Evolutionary conservation across 805 yeast species (phyloP).

Genomic region (Kodamaea laetipori): DNA sequence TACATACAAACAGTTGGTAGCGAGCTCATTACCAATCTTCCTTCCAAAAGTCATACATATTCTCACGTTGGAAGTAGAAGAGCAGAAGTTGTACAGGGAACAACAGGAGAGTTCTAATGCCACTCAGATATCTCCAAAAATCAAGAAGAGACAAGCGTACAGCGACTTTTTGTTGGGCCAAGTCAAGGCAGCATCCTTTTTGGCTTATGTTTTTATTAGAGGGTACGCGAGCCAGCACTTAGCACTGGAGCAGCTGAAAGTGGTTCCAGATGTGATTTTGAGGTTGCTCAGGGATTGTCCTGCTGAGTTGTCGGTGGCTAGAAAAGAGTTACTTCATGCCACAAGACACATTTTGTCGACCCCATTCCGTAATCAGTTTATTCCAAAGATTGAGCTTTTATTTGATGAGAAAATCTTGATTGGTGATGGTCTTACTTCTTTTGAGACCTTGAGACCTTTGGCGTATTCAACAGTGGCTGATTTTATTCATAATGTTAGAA

Average conservation of each 20-base stretch:
- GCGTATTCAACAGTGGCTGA: slow-evolving; percentile 97
- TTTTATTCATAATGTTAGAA: slow-evolving; percentile 87
- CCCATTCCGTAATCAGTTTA: slow-evolving; percentile 75
- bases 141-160: slow-evolving; percentile 74
- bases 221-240: slow-evolving; percentile 72
- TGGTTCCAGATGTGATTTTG: slow-evolving; percentile 84
- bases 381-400: slow-evolving; percentile 81
- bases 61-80: slow-evolving; percentile 75
- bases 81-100: slow-evolving; percentile 53
- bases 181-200: slow-evolving; percentile 92
- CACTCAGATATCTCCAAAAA: slow-evolving; percentile 71
- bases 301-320: slow-evolving; percentile 83
- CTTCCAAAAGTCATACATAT: slow-evolving; percentile 80
- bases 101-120: slow-evolving; percentile 46
- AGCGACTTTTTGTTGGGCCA: slow-evolving; percentile 91
- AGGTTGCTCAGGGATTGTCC: slow-evolving; percentile 94
- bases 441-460: slow-evolving; percentile 85
- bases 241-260: slow-evolving; percentile 41
- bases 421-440: slow-evolving; percentile 90
- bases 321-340: slow-evolving; percentile 91
- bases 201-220: slow-evolving; percentile 88
- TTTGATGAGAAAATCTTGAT: slow-evolving; percentile 86
- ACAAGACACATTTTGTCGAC: slow-evolving; percentile 94
- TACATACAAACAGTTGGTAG: slow-evolving; percentile 75
- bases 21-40: slow-evolving; percentile 69